Base-by-base conservation (phyloP, 2,329 filamentous ascomycete species). In the Lachnellula suecica region DNA sequence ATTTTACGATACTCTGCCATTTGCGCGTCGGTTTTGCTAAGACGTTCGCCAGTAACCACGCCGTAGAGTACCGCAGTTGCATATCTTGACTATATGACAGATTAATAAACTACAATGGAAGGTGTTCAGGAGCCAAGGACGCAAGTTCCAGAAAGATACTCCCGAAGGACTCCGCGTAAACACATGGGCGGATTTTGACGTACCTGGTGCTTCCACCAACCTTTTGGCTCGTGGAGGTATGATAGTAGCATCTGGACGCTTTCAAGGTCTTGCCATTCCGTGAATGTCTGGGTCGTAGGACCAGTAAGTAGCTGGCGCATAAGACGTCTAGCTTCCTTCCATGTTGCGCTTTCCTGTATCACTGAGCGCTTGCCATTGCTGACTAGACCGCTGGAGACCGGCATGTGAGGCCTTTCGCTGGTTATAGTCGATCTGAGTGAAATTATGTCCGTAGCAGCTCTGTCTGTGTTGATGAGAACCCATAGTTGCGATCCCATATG, bases 321-420 rank as follows among this genome's bases (percentile, higher is more conserved):
- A 9, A 43, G 8, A 20, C 41, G 41, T 8, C 41, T 13, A 5
- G 8, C 41, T 24, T 43, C 41, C 10, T 25, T 43, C 41, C 41
- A 43, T 24, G 41, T 20, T 8, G 11, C 41, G 8, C 13, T 43
- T 20, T 43, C 8, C 13, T 20, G 41, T 9, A 43, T 13, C 13
- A 43, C 41, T 56, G 24, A 60, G 53, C 69, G 66, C 9, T 59
- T 57, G n/a, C 60, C 50, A 4, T 63, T 61, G 50, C 68, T 71
- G 19, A 72, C 63, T 19, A 71, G 59, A 2, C 57, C 66, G 47
- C 65, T 67, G 3, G 68, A 62, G 44, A 71, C 53, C 11, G 70
- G 70, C 56, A 67, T 64, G 20, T 60, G 57, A 2, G 63, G 58
- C 17, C 68, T 53, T n/a, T 61, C 66, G 40, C 67, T 69, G 0